These are phyloP conservation scores for Pestalotiopsis sp. DNA, from an alignment of 2,329 filamentous ascomycete genomes.

Conservation along the genomic window DNA sequence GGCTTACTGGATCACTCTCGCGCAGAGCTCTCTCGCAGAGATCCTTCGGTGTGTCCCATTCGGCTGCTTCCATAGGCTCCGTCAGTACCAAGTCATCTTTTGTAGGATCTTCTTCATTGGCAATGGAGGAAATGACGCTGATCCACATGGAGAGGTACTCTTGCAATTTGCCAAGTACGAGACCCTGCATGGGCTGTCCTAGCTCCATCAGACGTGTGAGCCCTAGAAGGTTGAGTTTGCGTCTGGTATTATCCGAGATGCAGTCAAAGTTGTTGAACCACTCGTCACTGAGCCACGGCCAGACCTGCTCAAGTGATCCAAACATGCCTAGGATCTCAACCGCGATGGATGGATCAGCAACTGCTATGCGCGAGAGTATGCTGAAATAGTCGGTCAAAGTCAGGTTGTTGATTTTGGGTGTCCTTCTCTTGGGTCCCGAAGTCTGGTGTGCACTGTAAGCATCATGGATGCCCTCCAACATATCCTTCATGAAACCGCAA, in stretches of 20 bases:
- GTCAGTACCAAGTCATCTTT: slow-evolving; percentile 53
- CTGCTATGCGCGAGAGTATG: slow-evolving; percentile 75
- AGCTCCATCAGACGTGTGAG: slow-evolving; percentile 72
- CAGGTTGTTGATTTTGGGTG: slow-evolving; percentile 69
- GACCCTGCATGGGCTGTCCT: slow-evolving; percentile 54
- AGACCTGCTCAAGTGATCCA: slow-evolving; percentile 49
- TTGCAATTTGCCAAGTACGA: slow-evolving; percentile 64
- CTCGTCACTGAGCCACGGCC: slow-evolving; percentile 59
- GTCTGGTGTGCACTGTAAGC: slow-evolving; percentile 76
- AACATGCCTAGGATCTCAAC: slow-evolving; percentile 54
- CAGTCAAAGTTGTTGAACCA: slow-evolving; percentile 71
- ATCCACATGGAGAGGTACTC: slow-evolving; percentile 78
- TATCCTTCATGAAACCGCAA: slow-evolving; percentile 60
- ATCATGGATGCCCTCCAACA: slow-evolving; percentile 67
- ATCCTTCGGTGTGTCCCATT: slow-evolving; percentile 59
- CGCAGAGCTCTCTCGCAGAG: slow-evolving; percentile 53
- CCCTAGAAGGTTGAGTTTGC: slow-evolving; percentile 73
- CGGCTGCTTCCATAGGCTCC: slow-evolving; percentile 37
- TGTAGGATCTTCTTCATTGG: slow-evolving; percentile 50
- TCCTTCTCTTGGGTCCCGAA: slow-evolving; percentile 74
- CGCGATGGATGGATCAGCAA: slow-evolving; percentile 72
- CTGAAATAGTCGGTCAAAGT: slow-evolving; percentile 84
- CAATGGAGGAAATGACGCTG: slow-evolving; percentile 64
- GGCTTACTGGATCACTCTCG: slow-evolving; percentile 66
- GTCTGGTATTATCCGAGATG: slow-evolving; percentile 63